Evolutionary conservation across 352 stramenopile genomes (phyloP), one percentile per base, ranked within the genome.

Genomic region (Phytophthora cajani): DNA sequence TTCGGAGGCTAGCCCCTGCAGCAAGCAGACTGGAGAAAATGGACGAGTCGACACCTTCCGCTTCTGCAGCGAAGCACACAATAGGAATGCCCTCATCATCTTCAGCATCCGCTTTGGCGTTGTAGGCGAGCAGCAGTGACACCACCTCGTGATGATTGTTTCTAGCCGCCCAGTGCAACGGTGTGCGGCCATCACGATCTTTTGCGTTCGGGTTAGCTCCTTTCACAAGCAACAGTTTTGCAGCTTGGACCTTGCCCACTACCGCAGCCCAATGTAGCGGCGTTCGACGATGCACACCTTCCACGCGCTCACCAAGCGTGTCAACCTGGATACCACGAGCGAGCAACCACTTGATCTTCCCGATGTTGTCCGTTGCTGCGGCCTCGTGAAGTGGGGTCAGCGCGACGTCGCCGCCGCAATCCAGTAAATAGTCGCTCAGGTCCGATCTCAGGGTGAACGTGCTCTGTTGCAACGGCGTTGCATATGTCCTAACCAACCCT

Each of bases 371-470:
- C 7, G 72, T 73, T 0, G 84, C 88, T n/a, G 84, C 80, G 0
- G 88, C 88, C n/a, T 82, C 70, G 63, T 95, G 88, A 5, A 95
- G 78, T 33, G 88, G 86, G 10, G 88, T 94, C 42, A 95, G 58
- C 14, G 88, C 86, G 1, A 95, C 88, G 38, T 95, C 88, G n/a
- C 60, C 82, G 8, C 88, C 88, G 19, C 78, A 80, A 16, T 89
- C 77, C n/a, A 90, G 67, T 27, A 95, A 53, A 30, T 89, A 88
- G 57, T 89, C 83, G 27, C 79, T 87, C 12, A 90, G 69, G 21
- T 87, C 80, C 6, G 83, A 87, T 17, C 85, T 77, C 53, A 87
- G 51, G 6, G 87, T 94, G 54, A 93, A 85, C 2, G 85, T 81
- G 21, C 75, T 89, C 44, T 89, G 87, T 58, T 93, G 84, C 58